Base-by-base conservation (phyloP, 2,329 filamentous ascomycete species). In the Botrytis cinerea region DNA sequence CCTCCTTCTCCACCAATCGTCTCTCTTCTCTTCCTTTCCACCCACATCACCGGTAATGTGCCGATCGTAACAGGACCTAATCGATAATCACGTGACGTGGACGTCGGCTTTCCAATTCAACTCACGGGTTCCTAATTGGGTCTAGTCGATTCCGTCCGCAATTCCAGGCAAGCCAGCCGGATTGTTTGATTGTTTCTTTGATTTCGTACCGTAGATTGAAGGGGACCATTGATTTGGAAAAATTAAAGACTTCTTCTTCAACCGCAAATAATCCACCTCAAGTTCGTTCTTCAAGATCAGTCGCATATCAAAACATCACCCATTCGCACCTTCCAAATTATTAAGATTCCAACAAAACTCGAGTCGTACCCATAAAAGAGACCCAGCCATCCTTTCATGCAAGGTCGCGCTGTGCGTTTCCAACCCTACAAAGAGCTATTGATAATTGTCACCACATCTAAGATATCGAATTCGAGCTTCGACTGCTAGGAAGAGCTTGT, bases 331-430 rank as follows among this genome's bases (percentile, higher is more conserved):
- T 61, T 57, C 43, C 10, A 48, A 35, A 69, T 40, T 45, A 61
- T 61, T 14, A 69, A 45, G 51, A n/a, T 59, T 48, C 59, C 68
- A 60, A 71, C 57, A 70, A 62, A 64, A 57, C 35, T 69, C 72
- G n/a, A 70, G 70, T 73, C 45, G 61, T 72, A 73, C 63, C 71
- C 60, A 40, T 62, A 71, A 73, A 62, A 63, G 66, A 64, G 43
- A 71, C 70, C 73, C 76, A 75, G 75, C 76, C 77, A 74, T 74
- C 75, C 73, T 76, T 77, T 75, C 73, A 77, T 76, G 75, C 77
- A 78, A 78, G 77, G 77, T 78, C 78, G 78, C 79, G 78, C 75
- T 75, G 72, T 76, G 72, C 77, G 75, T 78, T 75, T 75, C 76
- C 74, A 74, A 75, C 70, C 74, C 73, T 73, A 67, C 74, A 77